Conservation (phyloP, 176 grass and related monocot species). For the Oryza rufipogon region DNA sequence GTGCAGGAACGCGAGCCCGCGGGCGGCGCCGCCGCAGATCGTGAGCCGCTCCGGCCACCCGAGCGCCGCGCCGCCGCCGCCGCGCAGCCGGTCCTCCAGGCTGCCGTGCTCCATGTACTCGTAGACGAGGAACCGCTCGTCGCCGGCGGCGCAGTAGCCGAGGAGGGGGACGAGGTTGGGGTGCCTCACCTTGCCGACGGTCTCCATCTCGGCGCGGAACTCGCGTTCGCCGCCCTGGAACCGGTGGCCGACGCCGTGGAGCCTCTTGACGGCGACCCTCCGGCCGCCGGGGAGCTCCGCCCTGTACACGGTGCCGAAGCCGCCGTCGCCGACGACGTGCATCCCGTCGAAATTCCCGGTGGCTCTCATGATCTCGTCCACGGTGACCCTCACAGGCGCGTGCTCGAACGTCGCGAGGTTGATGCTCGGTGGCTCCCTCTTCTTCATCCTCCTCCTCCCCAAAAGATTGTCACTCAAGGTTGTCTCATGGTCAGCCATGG, state of each 20-base stretch:
- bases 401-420: conserved; percentile 82
- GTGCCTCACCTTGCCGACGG: conserved; percentile 91
- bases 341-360: conserved; percentile 69
- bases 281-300: conserved; percentile 55
- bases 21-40: conserved; percentile 71
- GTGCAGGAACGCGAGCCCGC: conserved; percentile 75
- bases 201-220: conserved; percentile 91
- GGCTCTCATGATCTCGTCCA: conserved; percentile 69
- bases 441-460: conserved; percentile 45
- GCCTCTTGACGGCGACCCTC: conserved; percentile 73
- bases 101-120: conserved; percentile 86
- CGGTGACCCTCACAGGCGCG: conserved; percentile 57
- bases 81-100: conserved; percentile 72
- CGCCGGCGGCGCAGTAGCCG: conserved; percentile 64
- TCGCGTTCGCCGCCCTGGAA: conserved; percentile 51
- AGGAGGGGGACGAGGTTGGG: conserved; percentile 73
- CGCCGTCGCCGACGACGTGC: conserved; percentile 76
- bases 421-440: conserved; percentile 70
- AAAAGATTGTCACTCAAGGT: conserved; percentile 59
- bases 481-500: conserved; percentile 37
- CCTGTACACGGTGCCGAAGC: conserved; percentile 81
- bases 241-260: conserved; percentile 54
- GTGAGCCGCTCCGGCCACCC: conserved; percentile 70
- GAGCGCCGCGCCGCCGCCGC: conserved; percentile 43
- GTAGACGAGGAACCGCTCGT: conserved; percentile 78